Evolutionary conservation across 345 rosid species (phyloP).

Genomic region (Salix viminalis): DNA sequence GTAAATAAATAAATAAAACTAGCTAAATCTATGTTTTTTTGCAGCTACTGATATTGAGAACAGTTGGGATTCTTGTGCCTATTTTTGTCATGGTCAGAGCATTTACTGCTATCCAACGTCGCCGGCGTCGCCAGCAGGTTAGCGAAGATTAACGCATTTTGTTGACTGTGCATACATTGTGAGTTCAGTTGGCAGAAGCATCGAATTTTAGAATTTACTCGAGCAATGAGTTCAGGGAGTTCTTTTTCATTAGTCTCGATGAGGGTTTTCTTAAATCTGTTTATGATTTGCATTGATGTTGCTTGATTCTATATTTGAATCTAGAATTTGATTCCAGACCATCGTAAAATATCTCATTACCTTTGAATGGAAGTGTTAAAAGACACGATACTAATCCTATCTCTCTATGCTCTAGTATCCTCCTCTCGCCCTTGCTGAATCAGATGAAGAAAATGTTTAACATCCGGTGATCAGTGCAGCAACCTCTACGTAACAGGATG

Average conservation of each 20-base stretch:
- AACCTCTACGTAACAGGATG: background rate
- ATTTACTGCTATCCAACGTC: slow-evolving; percentile 43
- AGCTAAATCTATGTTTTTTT: background rate
- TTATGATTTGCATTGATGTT: background rate
- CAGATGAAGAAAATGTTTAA: slow-evolving; percentile 53
- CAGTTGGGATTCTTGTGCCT: slow-evolving; percentile 61
- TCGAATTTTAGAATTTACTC: background rate
- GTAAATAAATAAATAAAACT: background rate
- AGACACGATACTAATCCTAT: background rate
- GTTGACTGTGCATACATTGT: background rate
- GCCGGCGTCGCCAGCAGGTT: slow-evolving; percentile 45
- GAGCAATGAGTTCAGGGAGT: no score
- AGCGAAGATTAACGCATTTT: background rate
- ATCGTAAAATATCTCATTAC: background rate
- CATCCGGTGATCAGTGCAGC: slow-evolving; percentile 10
- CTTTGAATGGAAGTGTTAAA: background rate
- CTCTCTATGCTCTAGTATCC: slow-evolving; percentile 22
- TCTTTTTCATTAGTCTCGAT: background rate
- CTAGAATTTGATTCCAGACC: background rate
- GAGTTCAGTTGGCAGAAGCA: background rate
- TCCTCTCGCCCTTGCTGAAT: slow-evolving; percentile 8
- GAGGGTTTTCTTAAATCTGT: background rate
- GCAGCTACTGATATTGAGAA: slow-evolving; percentile 55
- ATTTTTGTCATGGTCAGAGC: slow-evolving; percentile 52
- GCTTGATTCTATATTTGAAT: background rate